Conservation (phyloP, 2,329 filamentous ascomycete species). For the Tolypocladium amazonense region DNA sequence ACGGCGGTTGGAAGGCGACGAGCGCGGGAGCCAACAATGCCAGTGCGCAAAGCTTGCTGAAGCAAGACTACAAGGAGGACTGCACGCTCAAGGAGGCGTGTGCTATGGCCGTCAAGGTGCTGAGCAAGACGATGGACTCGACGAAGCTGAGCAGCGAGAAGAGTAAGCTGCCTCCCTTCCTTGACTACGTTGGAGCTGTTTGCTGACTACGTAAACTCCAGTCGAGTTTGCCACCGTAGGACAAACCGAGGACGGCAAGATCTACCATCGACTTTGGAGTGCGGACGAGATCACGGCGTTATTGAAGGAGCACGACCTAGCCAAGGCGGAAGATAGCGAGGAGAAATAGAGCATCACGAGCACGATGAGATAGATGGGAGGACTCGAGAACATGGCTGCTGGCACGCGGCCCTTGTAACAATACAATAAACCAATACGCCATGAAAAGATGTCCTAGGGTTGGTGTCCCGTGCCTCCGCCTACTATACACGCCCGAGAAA, state of each 20-base stretch:
- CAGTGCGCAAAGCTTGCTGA: constrained; percentile 89
- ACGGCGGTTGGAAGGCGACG: constrained; percentile 98
- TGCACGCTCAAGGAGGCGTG: constrained; percentile 94
- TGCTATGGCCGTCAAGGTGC: constrained; percentile 92
- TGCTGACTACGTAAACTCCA: constrained; percentile 25
- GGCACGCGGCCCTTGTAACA: constrained; percentile 6
- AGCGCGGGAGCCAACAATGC: constrained; percentile 97
- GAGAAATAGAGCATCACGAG: constrained; percentile 37
- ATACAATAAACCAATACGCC: constrained; percentile 3
- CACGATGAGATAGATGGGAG: constrained; percentile 4
- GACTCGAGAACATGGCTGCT: constrained; percentile 3
- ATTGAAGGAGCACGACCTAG: constrained; percentile 90
- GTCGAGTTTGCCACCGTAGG: constrained; percentile 98
- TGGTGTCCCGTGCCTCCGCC: not conserved
- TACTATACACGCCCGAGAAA: not conserved
- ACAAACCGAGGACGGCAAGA: constrained; percentile 87
- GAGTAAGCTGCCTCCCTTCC: constrained; percentile 54
- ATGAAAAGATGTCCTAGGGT: not conserved
- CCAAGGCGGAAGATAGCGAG: constrained; percentile 69
- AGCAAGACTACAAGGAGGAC: constrained; percentile 99
- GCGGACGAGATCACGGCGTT: constrained; percentile 92
- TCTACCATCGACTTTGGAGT: constrained; percentile 96
- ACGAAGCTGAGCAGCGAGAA: constrained; percentile 99
- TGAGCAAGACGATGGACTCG: constrained; percentile 99
- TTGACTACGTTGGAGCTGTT: not conserved